Percentiles rank a stretch among this genome's conserved stretches.
Evolutionary conservation across 305 asterid genomes (phyloP).

Genomic region (Coffea humblotiana): DNA sequence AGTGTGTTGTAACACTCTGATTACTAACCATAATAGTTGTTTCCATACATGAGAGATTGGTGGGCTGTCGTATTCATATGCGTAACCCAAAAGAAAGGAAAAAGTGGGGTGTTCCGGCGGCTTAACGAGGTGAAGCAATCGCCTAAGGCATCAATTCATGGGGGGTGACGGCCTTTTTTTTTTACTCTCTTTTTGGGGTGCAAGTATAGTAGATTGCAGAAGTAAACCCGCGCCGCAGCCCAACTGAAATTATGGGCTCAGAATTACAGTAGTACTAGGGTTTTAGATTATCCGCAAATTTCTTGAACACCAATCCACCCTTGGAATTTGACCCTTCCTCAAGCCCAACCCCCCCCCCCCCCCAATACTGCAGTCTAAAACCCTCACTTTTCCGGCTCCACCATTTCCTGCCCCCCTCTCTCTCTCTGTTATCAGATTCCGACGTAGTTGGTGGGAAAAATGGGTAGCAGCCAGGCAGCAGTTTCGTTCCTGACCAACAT

Average conservation of each 20-base stretch:
- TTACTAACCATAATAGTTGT: too few relatives aligned
- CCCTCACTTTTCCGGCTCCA: neutral
- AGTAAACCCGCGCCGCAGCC: slow-evolving; percentile 9
- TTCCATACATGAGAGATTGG: too few relatives aligned
- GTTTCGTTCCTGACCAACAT: slow-evolving; percentile 54
- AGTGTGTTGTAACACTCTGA: too few relatives aligned
- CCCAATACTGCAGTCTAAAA: neutral
- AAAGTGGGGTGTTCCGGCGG: too few relatives aligned
- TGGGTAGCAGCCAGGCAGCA: slow-evolving; percentile 72
- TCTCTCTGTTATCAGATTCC: neutral
- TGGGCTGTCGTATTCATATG: too few relatives aligned
- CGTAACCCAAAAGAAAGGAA: too few relatives aligned
- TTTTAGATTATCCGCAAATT: slow-evolving; percentile 33
- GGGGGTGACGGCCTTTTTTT: too few relatives aligned
- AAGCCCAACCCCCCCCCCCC: neutral
- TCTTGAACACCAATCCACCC: slow-evolving; percentile 41
- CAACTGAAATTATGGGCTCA: slow-evolving; percentile 21
- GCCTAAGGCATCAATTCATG: too few relatives aligned
- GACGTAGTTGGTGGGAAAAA: slow-evolving; percentile 4
- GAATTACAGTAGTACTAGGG: neutral
- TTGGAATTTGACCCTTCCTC: too few relatives aligned
- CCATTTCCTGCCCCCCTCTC: slow-evolving; percentile 14
- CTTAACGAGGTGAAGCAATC: too few relatives aligned
- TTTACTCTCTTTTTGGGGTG: too few relatives aligned
- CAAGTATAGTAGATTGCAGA: too few relatives aligned